Evolutionary conservation across 768 basidiomycete species (phyloP).

Genomic region (Scleroderma bovista): DNA sequence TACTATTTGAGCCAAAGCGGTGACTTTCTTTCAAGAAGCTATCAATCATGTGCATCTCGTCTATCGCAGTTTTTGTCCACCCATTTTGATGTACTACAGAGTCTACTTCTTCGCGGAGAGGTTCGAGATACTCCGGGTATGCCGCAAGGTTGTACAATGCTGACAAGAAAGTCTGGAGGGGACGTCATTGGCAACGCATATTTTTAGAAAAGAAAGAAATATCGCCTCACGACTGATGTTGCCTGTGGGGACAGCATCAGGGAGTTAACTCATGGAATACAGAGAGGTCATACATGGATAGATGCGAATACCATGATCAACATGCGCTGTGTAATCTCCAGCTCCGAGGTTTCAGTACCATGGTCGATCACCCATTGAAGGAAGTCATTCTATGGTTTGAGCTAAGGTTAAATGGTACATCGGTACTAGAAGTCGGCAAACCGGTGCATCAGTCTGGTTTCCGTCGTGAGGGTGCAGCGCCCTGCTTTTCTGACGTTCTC

Average conservation of each 20-base stretch:
- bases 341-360: not conserved
- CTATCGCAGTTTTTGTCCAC: slow-evolving; percentile 18
- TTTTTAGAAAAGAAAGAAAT: not conserved
- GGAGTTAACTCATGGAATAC: too few species aligned
- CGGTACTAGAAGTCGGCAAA: slow-evolving; percentile 11
- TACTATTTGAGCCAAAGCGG: slow-evolving; percentile 21
- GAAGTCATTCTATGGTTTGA: not conserved
- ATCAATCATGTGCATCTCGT: slow-evolving; percentile 30
- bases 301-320: too few species aligned
- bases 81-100: slow-evolving; percentile 16
- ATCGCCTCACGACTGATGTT: not conserved
- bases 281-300: too few species aligned
- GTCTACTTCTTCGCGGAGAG: slow-evolving; percentile 34
- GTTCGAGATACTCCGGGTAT: slow-evolving; percentile 5
- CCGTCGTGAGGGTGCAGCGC: slow-evolving; percentile 17
- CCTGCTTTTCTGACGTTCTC: slow-evolving; percentile 17
- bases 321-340: not conserved
- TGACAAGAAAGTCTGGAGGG: not conserved
- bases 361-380: not conserved
- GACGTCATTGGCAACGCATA: not conserved
- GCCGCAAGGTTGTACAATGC: not conserved
- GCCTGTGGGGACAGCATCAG: too few species aligned
- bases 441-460: slow-evolving; percentile 28
- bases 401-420: too few species aligned
- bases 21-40: slow-evolving; percentile 35